These are phyloP conservation scores for Colletotrichum destructivum DNA, from an alignment of 2,329 filamentous ascomycete species.

Conservation along the genomic window DNA sequence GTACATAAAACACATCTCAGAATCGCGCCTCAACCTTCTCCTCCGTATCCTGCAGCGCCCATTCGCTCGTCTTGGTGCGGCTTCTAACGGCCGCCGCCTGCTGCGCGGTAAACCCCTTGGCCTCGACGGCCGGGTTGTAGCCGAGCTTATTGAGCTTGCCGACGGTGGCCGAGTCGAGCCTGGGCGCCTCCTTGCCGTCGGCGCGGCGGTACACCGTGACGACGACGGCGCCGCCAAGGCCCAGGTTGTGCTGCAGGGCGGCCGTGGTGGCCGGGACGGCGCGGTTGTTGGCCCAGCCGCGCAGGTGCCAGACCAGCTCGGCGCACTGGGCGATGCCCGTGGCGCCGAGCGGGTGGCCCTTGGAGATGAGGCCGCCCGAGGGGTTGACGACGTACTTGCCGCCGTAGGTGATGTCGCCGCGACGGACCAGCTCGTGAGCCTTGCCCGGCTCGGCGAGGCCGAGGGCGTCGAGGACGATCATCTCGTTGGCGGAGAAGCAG, in stretches of 20 bases:
- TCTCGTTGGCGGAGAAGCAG: slow-evolving; percentile 96
- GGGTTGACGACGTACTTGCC: slow-evolving; percentile 90
- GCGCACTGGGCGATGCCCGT: slow-evolving; percentile 97
- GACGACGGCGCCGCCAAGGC: slow-evolving; percentile 90
- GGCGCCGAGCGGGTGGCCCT: slow-evolving; percentile 94
- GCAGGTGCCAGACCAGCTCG: slow-evolving; percentile 94
- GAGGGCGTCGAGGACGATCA: slow-evolving; percentile 90
- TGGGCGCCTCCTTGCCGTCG: slow-evolving; percentile 77
- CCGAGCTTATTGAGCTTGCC: slow-evolving; percentile 79
- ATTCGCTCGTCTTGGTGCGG: slow-evolving; percentile 75
- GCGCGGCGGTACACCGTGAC: slow-evolving; percentile 90
- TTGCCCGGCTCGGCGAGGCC: slow-evolving; percentile 84
- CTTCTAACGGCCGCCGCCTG: slow-evolving; percentile 82
- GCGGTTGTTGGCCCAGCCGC: slow-evolving; percentile 96
- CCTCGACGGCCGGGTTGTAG: slow-evolving; percentile 93
- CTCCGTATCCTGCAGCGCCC: slow-evolving; percentile 80
- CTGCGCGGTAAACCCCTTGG: slow-evolving; percentile 86
- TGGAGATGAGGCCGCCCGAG: slow-evolving; percentile 93
- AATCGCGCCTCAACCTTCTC: slow-evolving; percentile 59
- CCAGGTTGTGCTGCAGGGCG: slow-evolving; percentile 93
- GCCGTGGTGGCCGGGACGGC: slow-evolving; percentile 77
- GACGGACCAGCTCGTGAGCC: slow-evolving; percentile 91
- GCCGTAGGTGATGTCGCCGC: slow-evolving; percentile 93
- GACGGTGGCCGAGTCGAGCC: slow-evolving; percentile 74
- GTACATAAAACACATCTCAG: slow-evolving; percentile 39